These are phyloP conservation scores for Luvunga scandens DNA, from an alignment of 345 rosid genomes.

Conservation along the genomic window DNA sequence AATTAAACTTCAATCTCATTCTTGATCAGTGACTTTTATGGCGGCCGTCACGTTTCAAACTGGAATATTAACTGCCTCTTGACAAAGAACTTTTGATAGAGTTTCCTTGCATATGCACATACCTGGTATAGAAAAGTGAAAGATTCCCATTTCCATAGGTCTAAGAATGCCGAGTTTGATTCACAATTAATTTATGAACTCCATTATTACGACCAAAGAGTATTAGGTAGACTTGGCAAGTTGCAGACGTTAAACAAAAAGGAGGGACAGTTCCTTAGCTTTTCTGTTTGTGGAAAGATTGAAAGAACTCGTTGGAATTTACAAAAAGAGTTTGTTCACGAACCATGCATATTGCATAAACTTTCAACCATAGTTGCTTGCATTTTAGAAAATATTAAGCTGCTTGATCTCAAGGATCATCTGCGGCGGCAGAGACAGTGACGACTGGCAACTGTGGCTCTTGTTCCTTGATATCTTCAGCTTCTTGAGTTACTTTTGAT, in stretches of 20 bases:
- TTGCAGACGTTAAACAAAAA: neutral
- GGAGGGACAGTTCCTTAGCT: neutral
- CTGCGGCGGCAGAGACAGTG: constrained; percentile 24
- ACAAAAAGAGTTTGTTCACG: neutral
- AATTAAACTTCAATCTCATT: neutral
- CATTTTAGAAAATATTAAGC: neutral
- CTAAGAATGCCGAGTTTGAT: neutral
- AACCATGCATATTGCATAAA: neutral
- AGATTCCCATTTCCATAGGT: neutral
- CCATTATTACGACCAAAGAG: neutral
- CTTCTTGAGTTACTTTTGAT: constrained; percentile 34
- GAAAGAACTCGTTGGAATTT: neutral
- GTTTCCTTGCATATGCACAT: neutral
- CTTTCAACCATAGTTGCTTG: too few relatives aligned
- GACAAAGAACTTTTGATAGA: neutral
- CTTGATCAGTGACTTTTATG: neutral
- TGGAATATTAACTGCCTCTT: neutral
- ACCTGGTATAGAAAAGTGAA: neutral
- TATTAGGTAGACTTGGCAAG: neutral
- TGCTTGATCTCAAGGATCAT: constrained; percentile 9
- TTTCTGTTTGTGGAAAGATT: neutral
- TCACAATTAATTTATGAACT: neutral
- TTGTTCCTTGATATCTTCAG: constrained; percentile 31
- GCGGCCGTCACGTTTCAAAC: neutral
- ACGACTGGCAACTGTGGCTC: constrained; percentile 31